Evolutionary conservation across 345 rosid genomes (phyloP).

Genomic region (Psidium friedrichsthalianum): DNA sequence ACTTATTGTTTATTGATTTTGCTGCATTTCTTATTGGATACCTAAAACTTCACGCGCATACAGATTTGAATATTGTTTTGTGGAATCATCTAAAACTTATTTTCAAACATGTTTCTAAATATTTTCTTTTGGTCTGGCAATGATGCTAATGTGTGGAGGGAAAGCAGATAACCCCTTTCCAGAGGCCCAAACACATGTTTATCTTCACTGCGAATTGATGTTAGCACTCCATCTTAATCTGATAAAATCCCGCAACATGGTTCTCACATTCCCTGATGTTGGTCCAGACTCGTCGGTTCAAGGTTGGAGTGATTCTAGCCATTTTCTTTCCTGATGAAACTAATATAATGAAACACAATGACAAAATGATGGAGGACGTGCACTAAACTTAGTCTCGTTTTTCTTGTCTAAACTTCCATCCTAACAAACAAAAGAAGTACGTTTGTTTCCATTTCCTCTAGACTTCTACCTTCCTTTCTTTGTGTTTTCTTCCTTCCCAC

Average conservation of each 20-base stretch:
- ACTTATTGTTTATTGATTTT: not conserved
- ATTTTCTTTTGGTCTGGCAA: not conserved
- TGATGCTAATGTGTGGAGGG: not conserved
- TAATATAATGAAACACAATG: not conserved
- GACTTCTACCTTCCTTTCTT: not conserved
- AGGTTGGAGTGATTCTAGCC: not conserved
- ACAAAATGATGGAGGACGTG: not conserved
- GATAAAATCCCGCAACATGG: not conserved
- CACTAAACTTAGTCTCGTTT: not conserved
- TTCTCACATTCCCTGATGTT: not conserved
- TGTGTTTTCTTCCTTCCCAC: not conserved
- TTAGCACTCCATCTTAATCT: not conserved
- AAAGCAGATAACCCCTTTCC: not conserved
- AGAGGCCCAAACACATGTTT: not conserved
- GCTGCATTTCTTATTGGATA: not conserved
- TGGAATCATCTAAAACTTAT: not conserved
- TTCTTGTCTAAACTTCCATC: not conserved
- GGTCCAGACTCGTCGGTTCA: not conserved
- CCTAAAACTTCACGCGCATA: not conserved
- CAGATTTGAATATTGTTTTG: not conserved
- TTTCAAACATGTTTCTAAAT: not conserved
- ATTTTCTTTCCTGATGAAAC: not conserved
- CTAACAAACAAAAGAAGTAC: not conserved
- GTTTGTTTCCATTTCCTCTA: not conserved
- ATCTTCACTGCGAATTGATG: not conserved